These are phyloP conservation scores for Fraxinus cuspidata DNA, from an alignment of 257 asterid genomes.

Conservation along the genomic window DNA sequence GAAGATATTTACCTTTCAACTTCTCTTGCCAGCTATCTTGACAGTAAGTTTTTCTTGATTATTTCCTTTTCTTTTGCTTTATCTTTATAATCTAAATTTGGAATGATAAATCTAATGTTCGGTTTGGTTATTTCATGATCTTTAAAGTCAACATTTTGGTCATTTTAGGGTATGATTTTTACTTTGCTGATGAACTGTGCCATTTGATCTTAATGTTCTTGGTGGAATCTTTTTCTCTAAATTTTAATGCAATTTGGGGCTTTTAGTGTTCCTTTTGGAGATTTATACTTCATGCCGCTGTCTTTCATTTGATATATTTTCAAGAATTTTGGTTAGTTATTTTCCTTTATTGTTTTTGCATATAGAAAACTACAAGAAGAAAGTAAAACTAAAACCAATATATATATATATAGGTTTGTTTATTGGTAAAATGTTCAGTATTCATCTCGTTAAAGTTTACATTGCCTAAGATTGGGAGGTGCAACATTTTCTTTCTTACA, in stretches of 20 bases:
- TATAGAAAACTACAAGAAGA: not conserved
- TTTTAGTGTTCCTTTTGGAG: not conserved
- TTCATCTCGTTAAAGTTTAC: no score
- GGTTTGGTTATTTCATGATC: not conserved
- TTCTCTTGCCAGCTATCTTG: constrained; percentile 97
- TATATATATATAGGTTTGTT: not conserved
- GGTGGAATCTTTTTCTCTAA: not conserved
- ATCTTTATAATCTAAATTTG: not conserved
- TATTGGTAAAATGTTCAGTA: not conserved
- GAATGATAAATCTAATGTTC: not conserved
- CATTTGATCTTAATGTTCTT: not conserved
- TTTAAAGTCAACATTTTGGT: not conserved
- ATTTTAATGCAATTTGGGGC: not conserved
- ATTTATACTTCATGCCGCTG: not conserved
- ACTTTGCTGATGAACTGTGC: not conserved
- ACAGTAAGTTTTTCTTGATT: constrained; percentile 56
- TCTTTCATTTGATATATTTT: not conserved
- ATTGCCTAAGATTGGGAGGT: no score
- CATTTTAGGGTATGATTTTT: not conserved
- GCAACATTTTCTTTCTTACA: not conserved
- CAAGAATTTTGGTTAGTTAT: not conserved
- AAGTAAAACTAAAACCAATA: not conserved
- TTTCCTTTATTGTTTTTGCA: no score
- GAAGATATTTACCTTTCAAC: constrained; percentile 92
- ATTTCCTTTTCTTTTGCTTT: not conserved